phyloP scores from a whole-genome alignment of 1,284 basidiomycete species.

The Ceratobasidium sp. region DNA sequence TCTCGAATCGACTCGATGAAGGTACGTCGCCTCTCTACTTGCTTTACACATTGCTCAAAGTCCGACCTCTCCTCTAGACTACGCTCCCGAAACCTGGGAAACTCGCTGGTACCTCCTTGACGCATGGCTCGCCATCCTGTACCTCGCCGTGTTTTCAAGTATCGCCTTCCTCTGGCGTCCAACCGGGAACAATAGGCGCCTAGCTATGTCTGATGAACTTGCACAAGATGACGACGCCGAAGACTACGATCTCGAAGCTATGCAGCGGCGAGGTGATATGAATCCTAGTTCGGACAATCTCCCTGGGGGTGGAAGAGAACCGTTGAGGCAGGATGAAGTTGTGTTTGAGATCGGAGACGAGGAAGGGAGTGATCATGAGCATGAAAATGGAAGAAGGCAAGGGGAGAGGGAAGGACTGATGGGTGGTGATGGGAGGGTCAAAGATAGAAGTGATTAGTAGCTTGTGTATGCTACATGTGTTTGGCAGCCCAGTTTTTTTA shows the following conservation, averaged over 20 bases:
- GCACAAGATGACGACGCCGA: slow-evolving; percentile 94
- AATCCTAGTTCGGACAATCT: slow-evolving; percentile 48
- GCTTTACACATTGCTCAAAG: not conserved
- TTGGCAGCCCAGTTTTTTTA: too few species aligned
- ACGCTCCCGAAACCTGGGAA: slow-evolving; percentile 93
- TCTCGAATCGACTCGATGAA: slow-evolving; percentile 90
- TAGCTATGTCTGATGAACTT: slow-evolving; percentile 85
- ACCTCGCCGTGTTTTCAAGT: slow-evolving; percentile 79
- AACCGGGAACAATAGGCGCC: slow-evolving; percentile 89
- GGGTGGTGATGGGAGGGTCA: slow-evolving; percentile 19
- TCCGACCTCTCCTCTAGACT: slow-evolving; percentile 65
- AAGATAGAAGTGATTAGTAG: too few species aligned
- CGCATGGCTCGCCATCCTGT: slow-evolving; percentile 91
- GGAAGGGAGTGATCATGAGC: slow-evolving; percentile 58
- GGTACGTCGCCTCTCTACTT: slow-evolving; percentile 59
- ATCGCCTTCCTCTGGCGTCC: slow-evolving; percentile 96
- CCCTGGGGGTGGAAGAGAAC: slow-evolving; percentile 44
- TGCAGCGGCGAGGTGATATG: slow-evolving; percentile 70
- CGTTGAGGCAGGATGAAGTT: slow-evolving; percentile 70
- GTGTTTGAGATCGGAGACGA: slow-evolving; percentile 95
- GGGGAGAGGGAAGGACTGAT: slow-evolving; percentile 40
- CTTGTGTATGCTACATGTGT: too few species aligned
- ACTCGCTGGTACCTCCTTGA: slow-evolving; percentile 96
- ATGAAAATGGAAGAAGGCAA: slow-evolving; percentile 42
- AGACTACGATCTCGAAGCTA: slow-evolving; percentile 87